Evolutionary conservation across 306 rosid genomes (phyloP).

Genomic region (Arachis stenosperma): DNA sequence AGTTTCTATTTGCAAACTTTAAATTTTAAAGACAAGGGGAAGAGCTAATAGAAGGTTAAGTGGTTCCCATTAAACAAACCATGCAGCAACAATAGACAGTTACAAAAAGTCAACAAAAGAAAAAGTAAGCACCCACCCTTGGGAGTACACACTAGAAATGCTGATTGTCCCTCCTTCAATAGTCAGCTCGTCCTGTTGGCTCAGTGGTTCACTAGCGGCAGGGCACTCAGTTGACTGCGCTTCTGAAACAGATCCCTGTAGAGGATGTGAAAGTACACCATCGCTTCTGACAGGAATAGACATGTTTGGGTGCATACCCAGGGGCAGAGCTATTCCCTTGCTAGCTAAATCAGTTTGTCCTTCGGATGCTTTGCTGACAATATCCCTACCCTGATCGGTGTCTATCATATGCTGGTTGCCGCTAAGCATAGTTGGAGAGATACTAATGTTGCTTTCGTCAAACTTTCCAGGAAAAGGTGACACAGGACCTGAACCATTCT

Average conservation of each 20-base stretch:
- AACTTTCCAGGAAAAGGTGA: constrained; percentile 75
- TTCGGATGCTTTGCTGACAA: constrained; percentile 55
- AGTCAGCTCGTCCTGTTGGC: constrained; percentile 66
- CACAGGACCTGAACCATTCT: constrained; percentile 67
- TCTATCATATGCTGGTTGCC: constrained; percentile 62
- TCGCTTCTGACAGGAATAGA: constrained; percentile 67
- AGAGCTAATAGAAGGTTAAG: not conserved
- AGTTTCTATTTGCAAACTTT: constrained; percentile 10
- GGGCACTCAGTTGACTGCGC: constrained; percentile 70
- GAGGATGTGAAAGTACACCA: constrained; percentile 70
- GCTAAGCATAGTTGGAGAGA: constrained; percentile 63
- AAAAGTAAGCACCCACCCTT: constrained; percentile 68
- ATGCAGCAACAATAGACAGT: not conserved
- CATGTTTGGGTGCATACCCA: constrained; percentile 57
- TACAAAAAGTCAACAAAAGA: not conserved
- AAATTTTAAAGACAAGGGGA: not conserved
- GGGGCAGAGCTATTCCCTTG: constrained; percentile 61
- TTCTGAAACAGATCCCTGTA: constrained; percentile 66
- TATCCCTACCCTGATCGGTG: constrained; percentile 61
- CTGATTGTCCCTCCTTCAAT: constrained; percentile 94
- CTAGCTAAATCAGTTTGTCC: constrained; percentile 66
- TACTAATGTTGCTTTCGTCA: constrained; percentile 69
- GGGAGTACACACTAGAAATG: constrained; percentile 90
- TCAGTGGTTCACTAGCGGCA: constrained; percentile 51
- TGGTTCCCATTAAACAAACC: constrained; percentile 4